A percentile compares a stretch with the other conserved stretches of the same genome.
These are phyloP conservation scores for Mycena rosella DNA, from an alignment of 768 basidiomycete species.

Conservation along the genomic window DNA sequence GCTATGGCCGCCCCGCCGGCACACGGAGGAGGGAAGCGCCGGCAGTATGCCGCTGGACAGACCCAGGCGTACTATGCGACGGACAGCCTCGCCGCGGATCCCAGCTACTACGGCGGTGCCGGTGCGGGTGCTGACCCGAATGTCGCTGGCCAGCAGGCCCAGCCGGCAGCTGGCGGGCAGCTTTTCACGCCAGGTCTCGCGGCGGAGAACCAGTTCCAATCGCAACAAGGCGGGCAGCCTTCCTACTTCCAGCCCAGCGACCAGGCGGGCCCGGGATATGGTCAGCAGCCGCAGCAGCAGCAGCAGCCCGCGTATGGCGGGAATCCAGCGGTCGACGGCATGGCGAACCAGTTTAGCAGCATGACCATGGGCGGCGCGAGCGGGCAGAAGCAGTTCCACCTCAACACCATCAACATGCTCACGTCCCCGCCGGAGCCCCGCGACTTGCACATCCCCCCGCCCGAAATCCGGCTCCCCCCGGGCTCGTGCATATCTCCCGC, in stretches of 20 bases:
- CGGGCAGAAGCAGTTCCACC: constrained; percentile 80
- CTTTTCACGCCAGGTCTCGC: constrained; percentile 91
- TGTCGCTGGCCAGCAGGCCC: constrained; percentile 46
- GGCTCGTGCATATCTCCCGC: constrained; percentile 44
- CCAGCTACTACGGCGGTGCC: constrained; percentile 56
- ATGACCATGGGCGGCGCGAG: constrained; percentile 81
- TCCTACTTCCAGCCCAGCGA: constrained; percentile 47
- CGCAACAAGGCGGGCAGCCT: constrained; percentile 64
- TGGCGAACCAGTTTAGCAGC: constrained; percentile 88
- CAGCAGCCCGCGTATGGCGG: constrained; percentile 50
- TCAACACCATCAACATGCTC: constrained; percentile 92
- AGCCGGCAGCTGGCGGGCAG: constrained; percentile 59
- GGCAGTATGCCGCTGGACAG: constrained; percentile 95
- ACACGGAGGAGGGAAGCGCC: constrained; percentile 68
- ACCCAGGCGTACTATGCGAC: constrained; percentile 85
- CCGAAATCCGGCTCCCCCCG: constrained; percentile 66
- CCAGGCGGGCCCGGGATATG: constrained; percentile 43
- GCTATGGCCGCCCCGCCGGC: constrained; percentile 58
- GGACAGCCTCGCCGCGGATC: constrained; percentile 56
- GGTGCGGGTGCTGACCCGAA: constrained; percentile 46
- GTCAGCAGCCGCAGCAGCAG: constrained; percentile 51
- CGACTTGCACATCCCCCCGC: constrained; percentile 64
- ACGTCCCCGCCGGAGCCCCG: constrained; percentile 77
- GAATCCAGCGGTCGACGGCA: constrained; percentile 60
- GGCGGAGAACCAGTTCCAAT: constrained; percentile 74